These are phyloP conservation scores for Arthromyces matolae DNA, from an alignment of 768 basidiomycete genomes.

Conservation along the genomic window DNA sequence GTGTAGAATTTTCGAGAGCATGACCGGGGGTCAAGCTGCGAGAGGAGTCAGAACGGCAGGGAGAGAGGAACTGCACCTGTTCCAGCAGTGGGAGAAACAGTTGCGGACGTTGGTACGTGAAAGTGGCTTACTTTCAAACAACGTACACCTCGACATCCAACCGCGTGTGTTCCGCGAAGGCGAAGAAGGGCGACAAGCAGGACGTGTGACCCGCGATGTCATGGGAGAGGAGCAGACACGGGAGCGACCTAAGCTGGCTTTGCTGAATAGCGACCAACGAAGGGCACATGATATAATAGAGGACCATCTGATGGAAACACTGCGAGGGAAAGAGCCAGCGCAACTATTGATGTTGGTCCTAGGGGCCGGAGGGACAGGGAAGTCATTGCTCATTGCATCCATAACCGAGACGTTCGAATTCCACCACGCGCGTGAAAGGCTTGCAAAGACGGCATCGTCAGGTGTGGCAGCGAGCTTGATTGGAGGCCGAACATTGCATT, in stretches of 20 bases:
- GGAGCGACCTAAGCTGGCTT: too few relatives aligned
- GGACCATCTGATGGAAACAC: slow-evolving; percentile 22
- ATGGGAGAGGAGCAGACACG: background rate
- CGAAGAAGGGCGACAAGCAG: background rate
- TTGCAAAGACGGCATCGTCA: slow-evolving; percentile 35
- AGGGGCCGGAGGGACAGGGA: slow-evolving; percentile 44
- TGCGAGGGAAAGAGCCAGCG: slow-evolving; percentile 12
- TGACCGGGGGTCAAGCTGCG: too few relatives aligned
- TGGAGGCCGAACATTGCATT: slow-evolving; percentile 32
- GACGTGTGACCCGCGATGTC: background rate
- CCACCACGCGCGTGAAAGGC: background rate
- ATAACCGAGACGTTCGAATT: slow-evolving; percentile 31
- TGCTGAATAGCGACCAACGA: slow-evolving; percentile 30
- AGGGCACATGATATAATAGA: slow-evolving; percentile 35
- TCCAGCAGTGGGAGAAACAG: too few relatives aligned
- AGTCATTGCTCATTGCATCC: slow-evolving; percentile 36
- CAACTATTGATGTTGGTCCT: slow-evolving; percentile 36
- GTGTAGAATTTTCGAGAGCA: too few relatives aligned
- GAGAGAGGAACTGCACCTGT: too few relatives aligned
- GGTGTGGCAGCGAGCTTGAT: slow-evolving; percentile 40
- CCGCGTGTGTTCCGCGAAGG: too few relatives aligned
- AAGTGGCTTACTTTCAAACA: too few relatives aligned
- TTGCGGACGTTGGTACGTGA: too few relatives aligned
- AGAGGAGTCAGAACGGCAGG: too few relatives aligned
- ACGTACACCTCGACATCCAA: too few relatives aligned